These are phyloP conservation scores for Chenopodium berlandieri DNA, from an alignment of 148 eudicot species.

Conservation along the genomic window DNA sequence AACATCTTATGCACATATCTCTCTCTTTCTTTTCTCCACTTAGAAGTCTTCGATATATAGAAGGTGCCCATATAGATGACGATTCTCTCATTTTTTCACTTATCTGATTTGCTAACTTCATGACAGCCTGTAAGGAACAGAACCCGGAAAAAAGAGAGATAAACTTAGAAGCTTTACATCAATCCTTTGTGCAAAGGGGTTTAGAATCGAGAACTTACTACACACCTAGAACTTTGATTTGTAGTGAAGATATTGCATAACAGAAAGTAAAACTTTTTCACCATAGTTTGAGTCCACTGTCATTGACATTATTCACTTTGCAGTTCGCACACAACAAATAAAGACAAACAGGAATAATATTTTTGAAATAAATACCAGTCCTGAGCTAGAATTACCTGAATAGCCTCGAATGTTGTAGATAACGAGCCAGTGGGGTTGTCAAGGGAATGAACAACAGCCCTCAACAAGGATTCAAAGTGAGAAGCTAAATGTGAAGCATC, in stretches of 20 bases:
- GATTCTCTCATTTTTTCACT: constrained; percentile 64
- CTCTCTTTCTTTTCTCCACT: constrained; percentile 71
- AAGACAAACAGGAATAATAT: not conserved
- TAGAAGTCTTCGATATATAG: constrained; percentile 78
- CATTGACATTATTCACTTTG: not conserved
- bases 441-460: constrained; percentile 67
- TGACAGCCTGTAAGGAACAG: constrained; percentile 52
- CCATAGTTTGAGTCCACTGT: not conserved
- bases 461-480: constrained; percentile 54
- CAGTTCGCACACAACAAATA: not conserved
- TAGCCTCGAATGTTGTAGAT: constrained; percentile 82
- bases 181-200: not conserved
- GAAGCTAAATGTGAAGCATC: constrained; percentile 39
- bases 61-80: constrained; percentile 72
- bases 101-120: constrained; percentile 55
- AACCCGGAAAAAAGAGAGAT: constrained; percentile 1
- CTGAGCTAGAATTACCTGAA: constrained; percentile 51
- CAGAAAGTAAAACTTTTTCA: not conserved
- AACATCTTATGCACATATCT: constrained; percentile 79
- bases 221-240: not conserved
- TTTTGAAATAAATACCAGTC: not conserved
- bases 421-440: constrained; percentile 86
- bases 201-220: not conserved
- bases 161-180: not conserved
- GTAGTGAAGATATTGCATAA: not conserved